Base-by-base conservation (phyloP, 768 basidiomycete genomes). In the Podaxis sp. region DNA sequence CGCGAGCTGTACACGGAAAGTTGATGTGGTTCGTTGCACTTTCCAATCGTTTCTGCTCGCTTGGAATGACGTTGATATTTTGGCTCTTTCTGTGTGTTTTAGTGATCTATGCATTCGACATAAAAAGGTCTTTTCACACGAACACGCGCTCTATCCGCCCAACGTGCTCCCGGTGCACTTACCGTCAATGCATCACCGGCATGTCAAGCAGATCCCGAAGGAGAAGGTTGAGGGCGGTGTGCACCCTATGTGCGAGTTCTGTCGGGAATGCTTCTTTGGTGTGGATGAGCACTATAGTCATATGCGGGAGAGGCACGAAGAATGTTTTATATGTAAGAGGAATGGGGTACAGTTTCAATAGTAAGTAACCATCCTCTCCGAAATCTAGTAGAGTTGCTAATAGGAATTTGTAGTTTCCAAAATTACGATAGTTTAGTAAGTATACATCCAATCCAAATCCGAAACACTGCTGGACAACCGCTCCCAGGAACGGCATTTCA, bases 81-180 rank as follows among this genome's bases (percentile, higher is more conserved):
- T 12, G 22, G 17, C 43, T 29, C 43, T 41, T 43, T 47, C 52
- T 33, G 46, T 43, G 1, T 29, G 33, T 25, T 33, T 55, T 36
- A 95, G 93, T 68, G 93, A 94, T 66, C 72, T 99, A 1, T 99
- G 97, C 71, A 87, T 94, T 60, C 82, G 87, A 55, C 82, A 82
- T 73, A 96, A 98, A 77, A 97, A 97, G 68, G 90, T 98, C 41
- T 99, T 99, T 72, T 81, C 93, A 1, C 96, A 99, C 74, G 96
- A 99, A 73, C 96, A 98, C 70, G 84, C 87, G 1, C 72, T 97
- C 27, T 99, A 96, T 71, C 79, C 87, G 1, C 82, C 72, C 64
- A 87, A 69, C 76, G 58, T 79, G 5, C 73, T 96, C 3, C 79
- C 84, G 6, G 63, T 84, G 3, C 95, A 98, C 72, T 78, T 96